Base-by-base conservation (phyloP, 1,284 basidiomycete species). In the Trametes versicolor region DNA sequence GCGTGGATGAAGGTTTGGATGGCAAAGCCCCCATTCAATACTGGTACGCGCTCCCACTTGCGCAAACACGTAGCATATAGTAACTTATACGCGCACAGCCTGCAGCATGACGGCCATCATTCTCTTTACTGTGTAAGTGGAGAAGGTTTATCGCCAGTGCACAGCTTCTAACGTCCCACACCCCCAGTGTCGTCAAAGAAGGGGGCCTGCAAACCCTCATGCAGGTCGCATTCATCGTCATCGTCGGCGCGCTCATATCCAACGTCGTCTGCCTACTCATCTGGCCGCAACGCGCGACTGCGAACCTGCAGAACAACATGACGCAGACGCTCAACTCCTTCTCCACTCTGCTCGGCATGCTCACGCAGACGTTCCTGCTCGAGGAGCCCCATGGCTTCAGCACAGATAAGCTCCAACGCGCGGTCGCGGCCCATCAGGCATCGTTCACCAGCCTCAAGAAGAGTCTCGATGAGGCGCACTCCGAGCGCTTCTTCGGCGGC, bases 1-100 rank as follows among this genome's bases (percentile, higher is more conserved):
- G 95, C 95, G 0, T 98, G 90, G 87, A 88, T 90, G 80, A 96
- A 98, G 77, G 85, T 95, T 6, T 96, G 92, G 89, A 94, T 98
- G 81, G 87, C 82, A 10, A 97, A 93, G 74, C 93, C 95, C 0
- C 90, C 91, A 19, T 98, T 97, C 77, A 96, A 96, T 72, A 93
- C 95, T n/a, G 95, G 94, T 88, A 76, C 13, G 19, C 49, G 23
- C 39, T 6, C 4, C 23, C 17, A 34, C 29, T 17, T 17, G 47
- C 25, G 8, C 41, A 32, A 32, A 17, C 21, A n/a, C 32, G 19
- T 1, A 21, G 15, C 29, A 25, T n/a, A 19, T 50, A 19, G 2
- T 29, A 25, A 59, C 23, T 25, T 29, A 29, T 21, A 25, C 29
- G 59, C 60, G 63, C 39, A 43, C 68, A 92, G 95, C 95, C 6